These are phyloP conservation scores for Curvularia sp. DNA, from an alignment of 2,329 filamentous ascomycete species.

Conservation along the genomic window DNA sequence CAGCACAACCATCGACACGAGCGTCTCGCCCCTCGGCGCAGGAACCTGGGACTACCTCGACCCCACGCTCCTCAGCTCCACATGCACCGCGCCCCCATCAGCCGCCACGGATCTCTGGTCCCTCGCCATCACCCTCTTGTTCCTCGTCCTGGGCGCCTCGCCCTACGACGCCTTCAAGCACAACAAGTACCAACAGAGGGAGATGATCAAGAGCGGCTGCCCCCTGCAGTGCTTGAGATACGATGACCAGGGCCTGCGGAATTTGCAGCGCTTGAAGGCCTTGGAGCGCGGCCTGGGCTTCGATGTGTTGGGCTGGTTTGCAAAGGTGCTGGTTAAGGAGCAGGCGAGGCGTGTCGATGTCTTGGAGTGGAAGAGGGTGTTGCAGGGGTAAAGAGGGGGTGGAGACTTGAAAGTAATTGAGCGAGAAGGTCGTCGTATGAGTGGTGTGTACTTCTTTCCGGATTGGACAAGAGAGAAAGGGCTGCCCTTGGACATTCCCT, in stretches of 20 bases:
- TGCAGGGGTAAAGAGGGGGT: slow-evolving; percentile 12
- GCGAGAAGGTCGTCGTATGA: too few relatives aligned
- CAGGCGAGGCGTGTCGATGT: slow-evolving; percentile 42
- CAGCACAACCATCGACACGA: slow-evolving; percentile 14
- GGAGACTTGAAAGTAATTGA: background rate
- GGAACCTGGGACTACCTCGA: slow-evolving; percentile 59
- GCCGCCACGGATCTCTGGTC: slow-evolving; percentile 54
- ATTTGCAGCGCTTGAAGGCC: slow-evolving; percentile 39
- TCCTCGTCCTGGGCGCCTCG: slow-evolving; percentile 52
- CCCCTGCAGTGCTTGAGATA: slow-evolving; percentile 51
- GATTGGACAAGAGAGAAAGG: too few relatives aligned
- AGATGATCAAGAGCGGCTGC: slow-evolving; percentile 54
- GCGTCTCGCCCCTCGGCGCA: slow-evolving; percentile 46
- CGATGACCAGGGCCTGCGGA: slow-evolving; percentile 46
- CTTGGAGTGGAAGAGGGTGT: slow-evolving; percentile 37
- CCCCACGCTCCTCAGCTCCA: slow-evolving; percentile 39
- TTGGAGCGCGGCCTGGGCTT: slow-evolving; percentile 34
- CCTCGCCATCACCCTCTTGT: slow-evolving; percentile 55
- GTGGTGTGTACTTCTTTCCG: too few relatives aligned
- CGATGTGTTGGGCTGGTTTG: slow-evolving; percentile 49
- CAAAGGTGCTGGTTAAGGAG: slow-evolving; percentile 45
- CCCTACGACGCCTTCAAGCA: slow-evolving; percentile 51
- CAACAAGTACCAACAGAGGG: slow-evolving; percentile 54
- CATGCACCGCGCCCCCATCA: slow-evolving; percentile 37
- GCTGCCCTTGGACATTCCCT: too few relatives aligned